Conservation (phyloP, 805 yeast genomes). For the Zygoascus biomembranicola region DNA sequence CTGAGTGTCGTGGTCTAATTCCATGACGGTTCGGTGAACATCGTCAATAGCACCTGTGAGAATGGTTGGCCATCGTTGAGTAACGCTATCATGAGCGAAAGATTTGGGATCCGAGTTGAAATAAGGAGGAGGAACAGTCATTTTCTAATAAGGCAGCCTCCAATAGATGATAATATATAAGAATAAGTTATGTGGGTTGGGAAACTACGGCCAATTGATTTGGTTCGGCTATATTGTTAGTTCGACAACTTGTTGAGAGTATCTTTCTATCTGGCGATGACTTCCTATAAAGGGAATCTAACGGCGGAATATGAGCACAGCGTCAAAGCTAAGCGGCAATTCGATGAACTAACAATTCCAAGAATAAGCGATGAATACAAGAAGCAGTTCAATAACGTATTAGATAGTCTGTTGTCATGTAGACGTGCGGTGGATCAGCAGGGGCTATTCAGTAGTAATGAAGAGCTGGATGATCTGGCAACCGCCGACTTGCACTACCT, state of each 20-base stretch:
- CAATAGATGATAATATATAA: too few relatives aligned
- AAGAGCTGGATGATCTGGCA: slow-evolving; percentile 56
- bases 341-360: background rate
- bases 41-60: slow-evolving; percentile 62
- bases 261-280: background rate
- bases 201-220: too few relatives aligned
- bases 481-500: slow-evolving; percentile 57
- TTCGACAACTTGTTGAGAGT: too few relatives aligned
- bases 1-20: slow-evolving; percentile 12
- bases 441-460: slow-evolving; percentile 64
- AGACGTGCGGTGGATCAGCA: slow-evolving; percentile 38
- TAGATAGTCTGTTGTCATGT: slow-evolving; percentile 39
- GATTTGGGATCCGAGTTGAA: slow-evolving; percentile 62
- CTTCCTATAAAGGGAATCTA: background rate
- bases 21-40: slow-evolving; percentile 33
- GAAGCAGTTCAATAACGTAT: slow-evolving; percentile 24
- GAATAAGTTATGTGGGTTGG: too few relatives aligned
- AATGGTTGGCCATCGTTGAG: slow-evolving; percentile 82
- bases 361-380: slow-evolving; percentile 6
- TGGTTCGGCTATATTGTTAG: too few relatives aligned
- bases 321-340: background rate
- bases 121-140: slow-evolving; percentile 29
- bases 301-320: background rate
- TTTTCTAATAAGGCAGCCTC: background rate
- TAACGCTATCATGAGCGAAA: slow-evolving; percentile 75